Evolutionary conservation across 228 moss, liverwort and hornwort genomes (phyloP), one percentile per base, ranked within the genome.

Genomic region (Sphagnum fallax): DNA sequence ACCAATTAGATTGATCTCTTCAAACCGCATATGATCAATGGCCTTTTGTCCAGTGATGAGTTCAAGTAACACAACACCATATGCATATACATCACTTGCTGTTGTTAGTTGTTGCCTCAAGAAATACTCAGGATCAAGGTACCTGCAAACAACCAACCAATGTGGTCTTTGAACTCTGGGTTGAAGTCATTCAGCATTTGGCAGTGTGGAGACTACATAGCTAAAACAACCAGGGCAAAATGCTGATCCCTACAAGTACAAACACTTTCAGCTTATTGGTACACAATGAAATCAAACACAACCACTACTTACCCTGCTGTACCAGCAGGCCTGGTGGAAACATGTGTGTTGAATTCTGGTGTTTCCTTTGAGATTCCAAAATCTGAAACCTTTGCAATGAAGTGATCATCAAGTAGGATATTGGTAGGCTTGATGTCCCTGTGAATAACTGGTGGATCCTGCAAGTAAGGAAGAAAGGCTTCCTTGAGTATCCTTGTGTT

Each of bases 51-150:
- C 79, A 60, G 87, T 81, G 73, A 87, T 70, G 0, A 83, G 69
- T 75, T 84, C 90, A 76, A 81, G 58, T 53, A 79, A 67, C 60
- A 79, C 81, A 49, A 84, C 79, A 49, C 83, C 81, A 49, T 67
- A 79, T n/a, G 79, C 78, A 57, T 85, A 80, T 10, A 78, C 85
- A 67, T 80, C 80, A 68, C 78, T 79, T 52, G 80, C 83, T 66
- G 80, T 83, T n/a, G 82, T 82, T 67, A 80, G 60, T 32, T 80
- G 77, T 64, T 76, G 70, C 65, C 83, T 78, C 74, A 87, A 63
- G 62, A 89, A 84, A 65, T 91, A 91, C 50, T 91, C 84, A 49
- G 89, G 91, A 74, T 91, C 91, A 70, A 91, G 73, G 64, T 84
- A 87, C 60, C 87, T 87, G 83, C 64, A 77, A 18, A 48, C 4